phyloP scores from a whole-genome alignment of 768 basidiomycete species.

The Amanita exitialis region DNA sequence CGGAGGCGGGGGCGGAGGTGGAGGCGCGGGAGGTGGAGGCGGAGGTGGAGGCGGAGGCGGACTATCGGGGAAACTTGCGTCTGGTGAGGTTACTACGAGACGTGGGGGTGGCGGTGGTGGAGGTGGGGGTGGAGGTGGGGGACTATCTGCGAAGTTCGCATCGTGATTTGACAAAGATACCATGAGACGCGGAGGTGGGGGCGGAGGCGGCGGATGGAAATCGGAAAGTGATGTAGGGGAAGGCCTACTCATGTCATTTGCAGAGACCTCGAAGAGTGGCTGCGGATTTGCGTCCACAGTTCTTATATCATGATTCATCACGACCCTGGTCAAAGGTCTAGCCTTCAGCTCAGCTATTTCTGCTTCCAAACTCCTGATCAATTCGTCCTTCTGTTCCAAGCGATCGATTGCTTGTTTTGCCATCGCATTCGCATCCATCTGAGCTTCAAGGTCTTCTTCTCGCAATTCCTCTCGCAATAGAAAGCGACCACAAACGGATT shows the following conservation, averaged over 20 bases:
- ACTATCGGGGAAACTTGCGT: not conserved
- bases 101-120: slow-evolving; percentile 14
- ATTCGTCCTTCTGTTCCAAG: slow-evolving; percentile 57
- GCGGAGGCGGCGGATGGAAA: slow-evolving; percentile 10
- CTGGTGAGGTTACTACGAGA: slow-evolving; percentile 8
- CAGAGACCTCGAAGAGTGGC: slow-evolving; percentile 12
- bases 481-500: slow-evolving; percentile 81
- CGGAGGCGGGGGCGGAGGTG: too few relatives aligned
- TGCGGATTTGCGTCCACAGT: slow-evolving; percentile 58
- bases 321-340: slow-evolving; percentile 35
- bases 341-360: slow-evolving; percentile 42
- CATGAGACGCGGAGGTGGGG: slow-evolving; percentile 11
- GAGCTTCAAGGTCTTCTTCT: slow-evolving; percentile 33
- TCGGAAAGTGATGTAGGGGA: slow-evolving; percentile 1
- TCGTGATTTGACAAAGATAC: slow-evolving; percentile 10
- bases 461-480: slow-evolving; percentile 42
- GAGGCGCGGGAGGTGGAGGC: too few relatives aligned
- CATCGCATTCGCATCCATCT: slow-evolving; percentile 62
- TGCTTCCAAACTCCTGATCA: slow-evolving; percentile 40
- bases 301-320: too few relatives aligned
- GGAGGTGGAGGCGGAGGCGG: slow-evolving; percentile 11
- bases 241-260: slow-evolving; percentile 3
- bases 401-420: slow-evolving; percentile 64
- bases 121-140: too few relatives aligned
- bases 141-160: slow-evolving; percentile 15